Evolutionary conservation across 106 monocot species (phyloP).

Genomic region (Agapanthus africanus): DNA sequence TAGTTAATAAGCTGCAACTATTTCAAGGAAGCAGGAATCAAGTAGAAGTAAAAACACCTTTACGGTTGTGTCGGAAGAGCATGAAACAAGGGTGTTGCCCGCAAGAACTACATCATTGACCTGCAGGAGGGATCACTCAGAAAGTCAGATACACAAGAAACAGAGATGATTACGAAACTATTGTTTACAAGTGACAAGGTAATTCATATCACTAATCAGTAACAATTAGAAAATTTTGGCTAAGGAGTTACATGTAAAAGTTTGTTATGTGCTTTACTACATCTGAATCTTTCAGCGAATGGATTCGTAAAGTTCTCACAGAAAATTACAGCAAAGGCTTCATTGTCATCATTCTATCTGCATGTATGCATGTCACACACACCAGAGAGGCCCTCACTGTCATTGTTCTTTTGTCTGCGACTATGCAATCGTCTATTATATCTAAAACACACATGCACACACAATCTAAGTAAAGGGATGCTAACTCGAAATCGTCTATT

Average conservation of each 20-base stretch:
- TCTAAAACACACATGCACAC: neutral
- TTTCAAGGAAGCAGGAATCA: neutral
- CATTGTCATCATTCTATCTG: too few relatives aligned
- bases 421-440: too few relatives aligned
- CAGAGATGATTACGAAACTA: neutral
- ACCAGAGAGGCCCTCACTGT: too few relatives aligned
- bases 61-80: constrained; percentile 91
- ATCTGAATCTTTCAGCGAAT: too few relatives aligned
- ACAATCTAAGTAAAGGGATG: neutral
- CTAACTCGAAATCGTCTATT: too few relatives aligned
- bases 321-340: neutral
- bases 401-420: too few relatives aligned
- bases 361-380: too few relatives aligned
- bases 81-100: constrained; percentile 82
- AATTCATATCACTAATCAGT: neutral
- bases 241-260: neutral
- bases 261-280: too few relatives aligned
- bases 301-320: too few relatives aligned
- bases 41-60: constrained; percentile 46
- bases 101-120: constrained; percentile 89
- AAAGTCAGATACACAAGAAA: neutral
- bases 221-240: neutral
- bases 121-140: constrained; percentile 25
- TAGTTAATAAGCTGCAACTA: neutral
- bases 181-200: neutral